Evolutionary conservation across 345 rosid species (phyloP).

Genomic region (Lagerstroemia speciosa): DNA sequence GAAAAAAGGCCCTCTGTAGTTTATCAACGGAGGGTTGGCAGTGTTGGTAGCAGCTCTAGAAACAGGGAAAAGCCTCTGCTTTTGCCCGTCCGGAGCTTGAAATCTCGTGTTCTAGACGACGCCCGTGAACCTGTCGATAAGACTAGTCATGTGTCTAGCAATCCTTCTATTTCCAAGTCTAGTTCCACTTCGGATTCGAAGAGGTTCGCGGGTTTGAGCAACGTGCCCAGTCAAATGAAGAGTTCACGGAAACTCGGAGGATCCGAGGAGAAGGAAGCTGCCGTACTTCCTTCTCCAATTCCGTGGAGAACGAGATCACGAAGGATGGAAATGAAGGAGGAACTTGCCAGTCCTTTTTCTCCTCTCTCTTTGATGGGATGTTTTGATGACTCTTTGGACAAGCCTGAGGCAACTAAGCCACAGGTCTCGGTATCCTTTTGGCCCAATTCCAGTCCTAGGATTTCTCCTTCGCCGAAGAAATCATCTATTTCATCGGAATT

Average conservation of each 20-base stretch:
- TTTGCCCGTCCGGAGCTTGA: conserved; percentile 83
- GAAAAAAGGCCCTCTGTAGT: conserved; percentile 19
- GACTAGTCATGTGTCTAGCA: conserved; percentile 7
- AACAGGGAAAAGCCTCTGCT: conserved; percentile 58
- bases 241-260: conserved; percentile 20
- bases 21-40: conserved; percentile 20
- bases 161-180: conserved; percentile 16
- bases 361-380: conserved; percentile 20
- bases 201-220: conserved; percentile 25
- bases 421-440: conserved; percentile 21
- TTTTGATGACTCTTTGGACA: conserved; percentile 16
- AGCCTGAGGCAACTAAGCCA: conserved; percentile 20
- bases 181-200: conserved; percentile 21
- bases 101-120: conserved; percentile 37
- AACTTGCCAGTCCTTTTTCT: conserved; percentile 10
- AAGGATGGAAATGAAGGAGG: conserved; percentile 47
- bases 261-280: conserved; percentile 25
- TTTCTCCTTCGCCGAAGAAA: conserved; percentile 10
- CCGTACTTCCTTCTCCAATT: conserved; percentile 87
- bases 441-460: conserved; percentile 1
- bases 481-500: conserved; percentile 28
- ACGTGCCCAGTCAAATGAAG: conserved; percentile 13
- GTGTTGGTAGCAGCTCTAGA: not conserved
- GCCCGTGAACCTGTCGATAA: conserved; percentile 13
- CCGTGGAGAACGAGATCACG: conserved; percentile 93